Base-by-base conservation (phyloP, 306 rosid species). In the Rosa chinensis region DNA sequence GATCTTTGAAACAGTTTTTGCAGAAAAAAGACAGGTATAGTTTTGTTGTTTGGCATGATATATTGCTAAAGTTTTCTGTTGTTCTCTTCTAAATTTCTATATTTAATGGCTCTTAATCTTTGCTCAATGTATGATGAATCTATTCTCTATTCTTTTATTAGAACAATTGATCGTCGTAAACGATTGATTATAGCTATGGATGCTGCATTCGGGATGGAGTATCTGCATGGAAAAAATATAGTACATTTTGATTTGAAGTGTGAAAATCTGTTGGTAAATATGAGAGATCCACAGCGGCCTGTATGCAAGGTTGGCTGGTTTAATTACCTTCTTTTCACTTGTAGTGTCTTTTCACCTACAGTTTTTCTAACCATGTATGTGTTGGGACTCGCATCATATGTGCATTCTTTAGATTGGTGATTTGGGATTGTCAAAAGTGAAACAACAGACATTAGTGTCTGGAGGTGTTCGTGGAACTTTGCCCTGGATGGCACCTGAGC, bases 401-500 rank as follows among this genome's bases (percentile, higher is more conserved):
- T 80, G 43, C 42, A 64, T 84, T 7, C 63, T 85, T 84, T 81
- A 96, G 99, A 96, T 96, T 70, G 99, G 99, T 72, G 99, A 96
- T 85, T 91, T 96, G 88, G 99, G 99, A 78, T 88, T 96, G 80
- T 96, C 99, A 28, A 96, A 96, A 89, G 99, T 96, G 20, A 96
- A 94, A 77, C 99, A 96, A 67, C 93, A 93, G 81, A 96, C 99
- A 8, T 89, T 96, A 76, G 99, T 96, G 77, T 96, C 99, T 16
- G 99, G 99, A 77, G 99, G 99, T 70, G 94, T 96, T 74, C 98
- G 99, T 14, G 99, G 99, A 81, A 96, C 99, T 79, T 87, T 96
- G 80, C 99, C 99, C 20, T 96, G 99, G 99, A 96, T 96, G 99
- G 99, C 99, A 67, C 99, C 99, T 18, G 99, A 96, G 82, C 99